Percentiles rank a stretch among this genome's conserved stretches.
phyloP scores from a whole-genome alignment of 2,329 filamentous ascomycete genomes.

The Graphium sp. region DNA sequence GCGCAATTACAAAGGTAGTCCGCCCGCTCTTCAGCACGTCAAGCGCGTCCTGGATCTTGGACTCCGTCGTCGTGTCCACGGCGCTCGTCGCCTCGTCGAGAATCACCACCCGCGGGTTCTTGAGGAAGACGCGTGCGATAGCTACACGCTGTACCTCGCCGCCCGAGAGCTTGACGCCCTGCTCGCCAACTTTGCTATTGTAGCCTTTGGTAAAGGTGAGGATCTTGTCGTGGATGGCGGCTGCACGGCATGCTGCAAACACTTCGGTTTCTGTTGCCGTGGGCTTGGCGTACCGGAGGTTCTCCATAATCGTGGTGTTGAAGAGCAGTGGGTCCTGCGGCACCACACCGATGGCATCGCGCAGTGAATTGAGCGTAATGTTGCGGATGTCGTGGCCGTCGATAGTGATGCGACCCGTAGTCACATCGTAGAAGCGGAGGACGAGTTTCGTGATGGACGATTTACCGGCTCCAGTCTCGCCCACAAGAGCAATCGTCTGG shows the following conservation, averaged over 20 bases:
- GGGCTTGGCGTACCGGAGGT: slow-evolving; percentile 44
- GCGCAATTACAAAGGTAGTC: slow-evolving; percentile 34
- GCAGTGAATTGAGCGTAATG: slow-evolving; percentile 38
- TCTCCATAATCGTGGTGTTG: slow-evolving; percentile 46
- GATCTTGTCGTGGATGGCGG: slow-evolving; percentile 49
- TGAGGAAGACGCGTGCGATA: slow-evolving; percentile 20
- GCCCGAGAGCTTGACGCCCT: slow-evolving; percentile 28
- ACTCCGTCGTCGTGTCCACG: slow-evolving; percentile 25
- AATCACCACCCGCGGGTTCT: slow-evolving; percentile 12
- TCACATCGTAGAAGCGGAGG: slow-evolving; percentile 42
- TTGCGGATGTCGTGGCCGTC: slow-evolving; percentile 43
- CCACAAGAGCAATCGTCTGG: slow-evolving; percentile 41
- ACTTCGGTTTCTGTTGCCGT: slow-evolving; percentile 44
- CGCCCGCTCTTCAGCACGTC: slow-evolving; percentile 24
- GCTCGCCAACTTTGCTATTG: slow-evolving; percentile 26
- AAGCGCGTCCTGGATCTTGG: slow-evolving; percentile 25
- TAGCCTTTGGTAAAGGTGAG: slow-evolving; percentile 36
- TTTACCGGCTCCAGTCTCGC: slow-evolving; percentile 46
- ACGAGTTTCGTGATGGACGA: slow-evolving; percentile 45
- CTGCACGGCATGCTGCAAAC: slow-evolving; percentile 40
- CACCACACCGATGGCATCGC: slow-evolving; percentile 43
- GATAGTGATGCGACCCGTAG: slow-evolving; percentile 32
- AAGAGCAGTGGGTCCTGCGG: slow-evolving; percentile 49
- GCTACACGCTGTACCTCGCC: slow-evolving; percentile 33
- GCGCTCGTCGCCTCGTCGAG: slow-evolving; percentile 35